Evolutionary conservation across 805 yeast species (phyloP).

Genomic region (Nakazawaea ishiwadae): DNA sequence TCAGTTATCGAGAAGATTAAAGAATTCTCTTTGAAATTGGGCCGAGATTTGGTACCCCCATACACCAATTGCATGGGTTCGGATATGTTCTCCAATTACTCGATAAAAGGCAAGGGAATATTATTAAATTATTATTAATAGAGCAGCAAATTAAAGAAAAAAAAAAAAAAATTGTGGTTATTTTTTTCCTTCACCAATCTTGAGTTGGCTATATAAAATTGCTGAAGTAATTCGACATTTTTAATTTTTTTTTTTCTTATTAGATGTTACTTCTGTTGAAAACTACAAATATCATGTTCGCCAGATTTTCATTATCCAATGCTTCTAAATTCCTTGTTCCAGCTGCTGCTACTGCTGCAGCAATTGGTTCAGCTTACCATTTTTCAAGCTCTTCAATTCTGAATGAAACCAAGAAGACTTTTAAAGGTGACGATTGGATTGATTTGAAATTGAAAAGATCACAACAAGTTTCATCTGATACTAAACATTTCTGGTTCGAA

Average conservation of each 20-base stretch:
- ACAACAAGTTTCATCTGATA: constrained; percentile 51
- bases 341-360: constrained; percentile 41
- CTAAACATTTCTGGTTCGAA: constrained; percentile 67
- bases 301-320: constrained; percentile 2
- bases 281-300: constrained; percentile 6
- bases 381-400: constrained; percentile 23
- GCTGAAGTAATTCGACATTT: neutral
- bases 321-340: constrained; percentile 10
- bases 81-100: too few species aligned
- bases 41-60: too few species aligned
- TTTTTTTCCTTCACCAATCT: too few species aligned
- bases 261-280: neutral
- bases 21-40: too few species aligned
- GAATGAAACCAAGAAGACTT: constrained; percentile 40
- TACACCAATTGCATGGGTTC: too few species aligned
- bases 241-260: too few species aligned
- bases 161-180: too few species aligned
- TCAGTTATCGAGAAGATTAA: too few species aligned
- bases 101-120: too few species aligned
- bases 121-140: too few species aligned
- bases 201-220: neutral
- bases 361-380: constrained; percentile 33
- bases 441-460: constrained; percentile 54
- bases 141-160: too few species aligned
- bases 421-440: constrained; percentile 65